Evolutionary conservation across 1,139 yeast species (phyloP).

Genomic region (Candida sanyaensis): DNA sequence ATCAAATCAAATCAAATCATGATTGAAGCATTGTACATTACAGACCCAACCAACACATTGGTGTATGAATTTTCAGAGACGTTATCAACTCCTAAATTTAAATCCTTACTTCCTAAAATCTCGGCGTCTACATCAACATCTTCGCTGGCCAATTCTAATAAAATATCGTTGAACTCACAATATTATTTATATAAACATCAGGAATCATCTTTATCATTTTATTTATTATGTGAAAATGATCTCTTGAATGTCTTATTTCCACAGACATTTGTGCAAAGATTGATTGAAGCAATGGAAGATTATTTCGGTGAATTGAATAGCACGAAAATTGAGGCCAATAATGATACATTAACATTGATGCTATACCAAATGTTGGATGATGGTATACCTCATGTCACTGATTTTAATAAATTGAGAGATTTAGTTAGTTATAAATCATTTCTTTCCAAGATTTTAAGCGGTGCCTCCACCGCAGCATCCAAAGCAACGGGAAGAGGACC

Average conservation of each 20-base stretch:
- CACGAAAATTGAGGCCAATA: constrained; percentile 62
- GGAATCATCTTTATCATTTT: constrained; percentile 10
- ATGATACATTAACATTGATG: constrained; percentile 61
- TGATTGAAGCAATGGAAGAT: constrained; percentile 53
- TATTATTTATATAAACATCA: constrained; percentile 8
- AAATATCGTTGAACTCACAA: constrained; percentile 10
- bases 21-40: constrained; percentile 64
- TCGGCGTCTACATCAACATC: constrained; percentile 2
- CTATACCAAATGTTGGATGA: constrained; percentile 66
- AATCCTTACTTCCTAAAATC: constrained; percentile 31
- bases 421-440: constrained; percentile 62
- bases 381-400: constrained; percentile 73
- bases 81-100: constrained; percentile 52
- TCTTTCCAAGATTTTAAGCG: constrained; percentile 36
- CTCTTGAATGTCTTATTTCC: constrained; percentile 51
- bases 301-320: constrained; percentile 64
- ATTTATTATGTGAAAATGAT: constrained; percentile 13
- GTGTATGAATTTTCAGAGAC: constrained; percentile 59
- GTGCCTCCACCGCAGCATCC: constrained; percentile 33
- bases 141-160: constrained; percentile 6
- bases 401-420: constrained; percentile 69
- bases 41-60: constrained; percentile 55
- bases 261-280: constrained; percentile 52
- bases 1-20: constrained; percentile 17
- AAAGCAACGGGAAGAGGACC: constrained; percentile 19